These are phyloP conservation scores for Monosiga brevicollis DNA, from an alignment of 78 protist species.

Conservation along the genomic window DNA sequence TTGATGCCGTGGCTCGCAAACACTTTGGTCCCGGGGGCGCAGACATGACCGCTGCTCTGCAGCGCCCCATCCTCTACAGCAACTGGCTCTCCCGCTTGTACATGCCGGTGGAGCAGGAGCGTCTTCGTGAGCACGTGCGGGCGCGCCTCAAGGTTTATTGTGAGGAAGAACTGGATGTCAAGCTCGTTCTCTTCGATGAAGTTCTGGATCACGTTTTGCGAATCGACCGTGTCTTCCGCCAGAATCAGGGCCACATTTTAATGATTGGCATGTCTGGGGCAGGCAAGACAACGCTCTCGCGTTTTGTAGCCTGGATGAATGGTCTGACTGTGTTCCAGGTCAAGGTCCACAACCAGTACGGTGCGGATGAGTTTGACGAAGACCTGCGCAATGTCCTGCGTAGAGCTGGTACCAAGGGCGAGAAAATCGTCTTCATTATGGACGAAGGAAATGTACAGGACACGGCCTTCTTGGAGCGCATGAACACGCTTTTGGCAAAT, in stretches of 20 bases:
- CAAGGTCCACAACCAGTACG: conserved; percentile 58
- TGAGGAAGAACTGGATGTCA: conserved; percentile 18
- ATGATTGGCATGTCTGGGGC: conserved; percentile 78
- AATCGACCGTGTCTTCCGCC: conserved; percentile 55
- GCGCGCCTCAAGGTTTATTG: conserved; percentile 70
- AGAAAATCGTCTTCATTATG: conserved; percentile 55
- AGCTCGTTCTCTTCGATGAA: conserved; percentile 73
- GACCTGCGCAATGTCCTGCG: conserved; percentile 56
- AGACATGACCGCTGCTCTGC: conserved; percentile 21
- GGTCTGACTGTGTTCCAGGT: conserved; percentile 63
- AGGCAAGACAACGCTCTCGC: conserved; percentile 67
- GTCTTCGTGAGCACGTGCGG: conserved; percentile 65
- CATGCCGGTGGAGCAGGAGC: conserved; percentile 51
- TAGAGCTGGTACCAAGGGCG: conserved; percentile 35
- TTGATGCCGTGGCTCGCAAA: conserved; percentile 47
- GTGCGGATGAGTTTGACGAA: conserved; percentile 60
- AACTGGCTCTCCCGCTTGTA: conserved; percentile 75
- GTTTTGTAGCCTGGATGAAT: conserved; percentile 56
- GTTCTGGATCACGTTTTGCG: conserved; percentile 68
- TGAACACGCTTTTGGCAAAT: conserved; percentile 75
- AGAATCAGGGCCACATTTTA: conserved; percentile 68
- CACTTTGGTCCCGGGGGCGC: conserved; percentile 67
- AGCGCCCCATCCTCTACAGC: conserved; percentile 86
- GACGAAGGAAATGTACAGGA: conserved; percentile 64
- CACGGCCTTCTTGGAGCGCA: conserved; percentile 65